These are phyloP conservation scores for Mycosarcoma maydis DNA, from an alignment of 1,284 basidiomycete species.

Conservation along the genomic window DNA sequence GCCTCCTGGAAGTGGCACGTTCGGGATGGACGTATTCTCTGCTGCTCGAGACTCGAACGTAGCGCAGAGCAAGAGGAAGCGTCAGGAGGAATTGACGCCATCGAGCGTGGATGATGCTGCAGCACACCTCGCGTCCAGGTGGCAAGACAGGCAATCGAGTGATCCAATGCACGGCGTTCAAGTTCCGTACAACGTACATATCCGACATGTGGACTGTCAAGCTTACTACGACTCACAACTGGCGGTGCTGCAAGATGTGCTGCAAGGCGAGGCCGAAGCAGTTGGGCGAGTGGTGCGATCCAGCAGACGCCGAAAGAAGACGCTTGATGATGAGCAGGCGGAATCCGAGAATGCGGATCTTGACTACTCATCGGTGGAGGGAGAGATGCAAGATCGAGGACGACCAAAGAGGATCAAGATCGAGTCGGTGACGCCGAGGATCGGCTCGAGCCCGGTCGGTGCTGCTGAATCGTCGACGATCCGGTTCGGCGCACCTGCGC, in stretches of 20 bases:
- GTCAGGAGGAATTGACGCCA: neutral
- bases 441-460: too few species aligned
- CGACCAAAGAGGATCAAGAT: conserved; percentile 1
- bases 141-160: conserved; percentile 10
- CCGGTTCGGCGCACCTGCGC: neutral
- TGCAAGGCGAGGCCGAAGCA: neutral
- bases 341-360: neutral
- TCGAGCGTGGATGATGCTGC: neutral
- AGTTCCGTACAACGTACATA: conserved; percentile 5
- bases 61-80: conserved; percentile 18
- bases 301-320: neutral
- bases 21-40: neutral
- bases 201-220: conserved; percentile 28
- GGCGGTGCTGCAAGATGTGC: neutral
- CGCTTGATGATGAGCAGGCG: neutral
- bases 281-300: too few species aligned
- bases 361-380: too few species aligned
- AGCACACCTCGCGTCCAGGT: neutral
- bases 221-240: conserved; percentile 16
- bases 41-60: too few species aligned
- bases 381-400: too few species aligned
- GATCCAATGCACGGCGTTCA: conserved; percentile 5
- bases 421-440: neutral
- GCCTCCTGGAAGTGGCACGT: conserved; percentile 15
- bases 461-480: neutral